Conservation (phyloP, 164 flowering plant genomes). For the Cinnamomum chago region DNA sequence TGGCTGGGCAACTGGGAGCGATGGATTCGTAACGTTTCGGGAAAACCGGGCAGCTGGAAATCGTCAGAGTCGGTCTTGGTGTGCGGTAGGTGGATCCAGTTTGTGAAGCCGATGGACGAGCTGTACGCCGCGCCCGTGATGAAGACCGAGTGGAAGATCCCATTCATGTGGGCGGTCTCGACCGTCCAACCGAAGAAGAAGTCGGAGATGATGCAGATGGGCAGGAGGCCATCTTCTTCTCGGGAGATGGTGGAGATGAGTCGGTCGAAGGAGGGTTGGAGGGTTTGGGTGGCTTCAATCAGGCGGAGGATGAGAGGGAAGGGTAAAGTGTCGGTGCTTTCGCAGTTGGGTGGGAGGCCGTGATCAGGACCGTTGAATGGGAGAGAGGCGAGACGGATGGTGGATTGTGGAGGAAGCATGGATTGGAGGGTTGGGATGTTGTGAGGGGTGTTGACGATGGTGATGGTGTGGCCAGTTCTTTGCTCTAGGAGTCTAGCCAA, state of each 20-base stretch:
- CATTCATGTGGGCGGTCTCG: not conserved
- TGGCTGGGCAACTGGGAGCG: not conserved
- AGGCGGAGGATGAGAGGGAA: constrained; percentile 3
- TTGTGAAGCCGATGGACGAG: not conserved
- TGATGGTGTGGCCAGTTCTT: constrained; percentile 3
- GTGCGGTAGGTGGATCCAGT: constrained; percentile 2
- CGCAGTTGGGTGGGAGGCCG: constrained; percentile 13
- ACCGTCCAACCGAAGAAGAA: constrained; percentile 14
- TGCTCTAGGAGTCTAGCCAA: constrained; percentile 5
- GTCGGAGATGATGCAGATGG: constrained; percentile 17
- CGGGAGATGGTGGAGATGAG: not conserved
- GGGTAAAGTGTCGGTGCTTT: constrained; percentile 8
- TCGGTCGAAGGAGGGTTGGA: constrained; percentile 13
- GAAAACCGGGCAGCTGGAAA: constrained; percentile 7
- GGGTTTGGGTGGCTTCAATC: constrained; percentile 12
- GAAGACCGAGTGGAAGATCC: constrained; percentile 3
- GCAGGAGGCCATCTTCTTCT: not conserved
- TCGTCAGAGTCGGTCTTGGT: not conserved
- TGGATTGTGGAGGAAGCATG: constrained; percentile 1
- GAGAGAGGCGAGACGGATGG: constrained; percentile 12
- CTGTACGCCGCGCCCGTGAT: constrained; percentile 1
- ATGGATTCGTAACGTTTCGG: not conserved
- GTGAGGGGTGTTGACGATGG: constrained; percentile 18
- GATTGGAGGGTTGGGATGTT: constrained; percentile 11
- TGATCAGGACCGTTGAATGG: constrained; percentile 18